Evolutionary conservation across 1,139 yeast species (phyloP), one percentile per base, ranked within the genome.

Genomic region (Debaryomyces psychrophilus): DNA sequence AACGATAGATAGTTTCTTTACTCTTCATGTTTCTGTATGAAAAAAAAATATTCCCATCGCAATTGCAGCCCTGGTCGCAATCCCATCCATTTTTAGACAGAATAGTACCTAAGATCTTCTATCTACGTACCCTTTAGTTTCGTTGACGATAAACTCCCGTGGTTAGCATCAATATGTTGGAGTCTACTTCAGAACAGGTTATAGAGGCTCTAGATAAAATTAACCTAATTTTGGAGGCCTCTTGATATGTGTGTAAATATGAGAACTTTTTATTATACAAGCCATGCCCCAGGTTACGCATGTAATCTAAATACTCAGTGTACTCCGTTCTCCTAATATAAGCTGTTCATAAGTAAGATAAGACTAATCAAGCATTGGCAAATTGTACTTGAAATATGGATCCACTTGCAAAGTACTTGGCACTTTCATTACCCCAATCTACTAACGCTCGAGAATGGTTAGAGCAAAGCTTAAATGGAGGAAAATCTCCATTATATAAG

Each of bases 401-500:
- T 34, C 57, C 65, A 38, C 48, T 65, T 47, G 72, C 77, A 31
- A 72, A 73, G 49, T 79, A 79, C 59, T 67, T 81, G 53, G 59
- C 78, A 35, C 69, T 79, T 44, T 79, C 85, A 11, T 69, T 81
- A 50, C 85, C 85, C 11, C 72, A 74, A 52, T 73, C 83, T 2
- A 66, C 74, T 26, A 66, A 74, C 48, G 71, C 78, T 15, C 59
- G 58, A 31, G 69, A 65, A 31, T 78, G 79, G 76, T 64, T 80
- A 46, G 76, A 76, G 52, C 62, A 67, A 46, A 60, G 69, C 12
- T 67, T 78, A 47, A 69, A 69, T 53, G 75, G 71, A 23, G 83
- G 83, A 11, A 68, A 67, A 48, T 60, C 61, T 41, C 69, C 71
- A 12, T 60, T 78, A 40, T 62, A 67, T 48, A 69, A 70, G 47